These are phyloP conservation scores for Vigna reflexopilosa DNA, from an alignment of 306 rosid species.

Conservation along the genomic window DNA sequence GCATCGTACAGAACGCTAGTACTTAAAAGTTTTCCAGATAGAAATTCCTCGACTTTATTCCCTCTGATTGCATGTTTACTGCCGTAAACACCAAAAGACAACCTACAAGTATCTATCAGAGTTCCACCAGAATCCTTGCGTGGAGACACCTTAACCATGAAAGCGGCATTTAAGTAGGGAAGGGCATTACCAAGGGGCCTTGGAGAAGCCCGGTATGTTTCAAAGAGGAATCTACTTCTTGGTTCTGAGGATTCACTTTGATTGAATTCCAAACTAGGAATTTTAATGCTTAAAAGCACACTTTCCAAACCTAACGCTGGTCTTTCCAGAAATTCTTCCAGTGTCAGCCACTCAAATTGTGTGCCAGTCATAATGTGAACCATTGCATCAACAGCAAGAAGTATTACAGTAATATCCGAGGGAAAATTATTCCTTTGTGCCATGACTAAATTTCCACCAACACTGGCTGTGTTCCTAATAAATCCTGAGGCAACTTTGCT, in stretches of 20 bases:
- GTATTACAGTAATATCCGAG: constrained; percentile 76
- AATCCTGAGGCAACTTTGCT: constrained; percentile 69
- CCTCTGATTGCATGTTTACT: constrained; percentile 79
- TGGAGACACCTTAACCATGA: constrained; percentile 69
- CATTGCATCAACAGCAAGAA: constrained; percentile 70
- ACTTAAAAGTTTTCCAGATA: constrained; percentile 66
- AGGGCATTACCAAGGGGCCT: constrained; percentile 89
- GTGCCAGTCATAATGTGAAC: constrained; percentile 65
- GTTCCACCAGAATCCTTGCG: constrained; percentile 56
- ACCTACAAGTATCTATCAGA: constrained; percentile 57
- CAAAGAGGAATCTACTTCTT: constrained; percentile 57
- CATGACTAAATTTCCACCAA: constrained; percentile 89
- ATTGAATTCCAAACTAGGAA: constrained; percentile 61
- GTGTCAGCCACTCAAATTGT: constrained; percentile 54
- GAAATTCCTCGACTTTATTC: constrained; percentile 70
- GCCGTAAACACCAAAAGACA: constrained; percentile 83
- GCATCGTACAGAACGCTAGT: constrained; percentile 63
- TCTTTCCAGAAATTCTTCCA: constrained; percentile 74
- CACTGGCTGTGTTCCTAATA: constrained; percentile 72
- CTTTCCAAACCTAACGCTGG: constrained; percentile 62
- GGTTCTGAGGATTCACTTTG: constrained; percentile 46
- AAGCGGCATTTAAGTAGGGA: constrained; percentile 80
- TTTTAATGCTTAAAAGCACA: constrained; percentile 67
- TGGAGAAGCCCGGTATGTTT: constrained; percentile 84
- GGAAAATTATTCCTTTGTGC: constrained; percentile 80